Evolutionary conservation across 2,329 filamentous ascomycete genomes (phyloP), one percentile per base, ranked within the genome.

Genomic region (Venturia oleaginea): DNA sequence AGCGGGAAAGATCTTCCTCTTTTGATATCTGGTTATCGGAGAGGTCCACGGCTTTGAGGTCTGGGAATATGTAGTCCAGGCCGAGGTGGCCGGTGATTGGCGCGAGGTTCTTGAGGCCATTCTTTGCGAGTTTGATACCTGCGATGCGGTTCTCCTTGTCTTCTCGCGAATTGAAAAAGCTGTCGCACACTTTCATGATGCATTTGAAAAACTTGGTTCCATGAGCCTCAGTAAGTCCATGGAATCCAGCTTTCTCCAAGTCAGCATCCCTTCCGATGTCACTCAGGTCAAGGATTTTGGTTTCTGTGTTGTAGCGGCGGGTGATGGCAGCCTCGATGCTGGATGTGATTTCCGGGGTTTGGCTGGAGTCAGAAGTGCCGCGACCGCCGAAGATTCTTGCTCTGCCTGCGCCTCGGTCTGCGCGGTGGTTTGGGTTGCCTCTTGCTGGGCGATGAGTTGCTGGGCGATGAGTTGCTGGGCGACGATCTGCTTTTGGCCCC

Each of bases 31-130:
- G 84, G 76, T 97, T 97, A 72, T 87, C 85, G 64, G 91, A 94
- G 32, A 97, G 83, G 69, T 97, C 93, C 15, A 99, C 84, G 68
- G 96, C 92, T 73, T 91, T 87, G 66, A 97, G 80, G 67, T 92
- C 88, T 0, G 92, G 91, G 64, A 97, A 90, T 0, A 90, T 91
- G 17, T 15, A 4, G 38, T 40, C 38, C 17, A 40, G 38, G 38
- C 38, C 11, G 17, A 40, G 62, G 85, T 83, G 11, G 91, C 86
- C 1, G 62, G 88, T 90, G 61, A 97, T 88, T 63, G 88, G 83
- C 24, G 79, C 74, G 43, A 96, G 84, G 67, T 89, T 87, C 61
- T 84, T 79, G 57, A 97, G 86, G 66, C 86, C 85, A 75, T 97
- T 97, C 73, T 86, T 85, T 22, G 89, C 86, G 15, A 99, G 83